Evolutionary conservation across 805 yeast genomes (phyloP), one percentile per base, ranked within the genome.

Genomic region (Yamadazyma laniorum): DNA sequence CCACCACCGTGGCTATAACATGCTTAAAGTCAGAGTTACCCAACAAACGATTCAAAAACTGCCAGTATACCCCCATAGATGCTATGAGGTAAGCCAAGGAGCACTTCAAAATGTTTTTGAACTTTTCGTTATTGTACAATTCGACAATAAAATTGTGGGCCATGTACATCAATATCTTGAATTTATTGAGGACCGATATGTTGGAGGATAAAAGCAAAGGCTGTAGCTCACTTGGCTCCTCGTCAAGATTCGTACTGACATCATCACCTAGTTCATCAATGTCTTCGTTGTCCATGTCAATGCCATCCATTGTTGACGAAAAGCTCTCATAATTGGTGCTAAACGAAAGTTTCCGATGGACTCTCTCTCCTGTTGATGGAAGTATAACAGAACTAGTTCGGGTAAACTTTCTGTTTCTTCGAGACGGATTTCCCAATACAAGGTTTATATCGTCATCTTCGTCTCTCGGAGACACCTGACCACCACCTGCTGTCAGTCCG

Each of bases 1-100:
- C 93, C 1, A 86, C 83, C 7, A 82, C 82, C 0, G 95, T 87
- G 26, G 95, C 88, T 3, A 83, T 80, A 46, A 85, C 74, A 63
- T 86, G 95, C 55, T 86, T 86, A 8, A 84, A 78, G 58, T 84
- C 90, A 18, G 85, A 71, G 25, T 61, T 55, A 0, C 95, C 95
- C 29, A 85, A 54, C 2, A 78, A 43, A 13, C 58, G 49, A 8
- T 80, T 70, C 32, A 80, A 61, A 1, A 74, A 62, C 1, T 70
- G 52, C 48, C 70, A 71, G 56, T 82, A 85, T 13, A 86, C 93
- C 1, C 81, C 85, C 40, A 84, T 52, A 0, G 95, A 82, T 1
- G 89, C 91, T 1, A 85, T 42, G 7, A 82, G 62, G 53, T 87
- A 87, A 1, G 93, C 83, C n/a, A 85, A 41, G 0, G 90, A 70